Percentiles rank a stretch among this genome's conserved stretches.
Conservation (phyloP, 345 rosid species). For the Turritis glabra region DNA sequence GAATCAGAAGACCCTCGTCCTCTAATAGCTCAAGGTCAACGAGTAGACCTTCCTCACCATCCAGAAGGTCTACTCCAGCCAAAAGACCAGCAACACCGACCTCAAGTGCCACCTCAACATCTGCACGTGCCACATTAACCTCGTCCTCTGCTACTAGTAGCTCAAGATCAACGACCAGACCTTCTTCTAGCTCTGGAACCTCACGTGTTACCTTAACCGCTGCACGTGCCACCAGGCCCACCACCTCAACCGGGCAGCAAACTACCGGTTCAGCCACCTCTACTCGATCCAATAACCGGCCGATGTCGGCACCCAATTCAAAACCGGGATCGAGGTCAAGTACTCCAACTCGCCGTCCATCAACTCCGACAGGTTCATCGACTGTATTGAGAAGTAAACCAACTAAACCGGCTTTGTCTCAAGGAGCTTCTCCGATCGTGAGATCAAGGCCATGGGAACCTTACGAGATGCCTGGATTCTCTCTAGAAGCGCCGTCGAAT, state of each 20-base stretch:
- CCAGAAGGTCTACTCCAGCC: slow-evolving; percentile 34
- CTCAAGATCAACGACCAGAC: slow-evolving; percentile 39
- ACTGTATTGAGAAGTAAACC: slow-evolving; percentile 13
- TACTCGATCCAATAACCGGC: slow-evolving; percentile 42
- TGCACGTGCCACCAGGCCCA: slow-evolving; percentile 1
- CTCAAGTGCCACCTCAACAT: slow-evolving; percentile 20
- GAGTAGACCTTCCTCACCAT: slow-evolving; percentile 55
- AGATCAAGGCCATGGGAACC: slow-evolving; percentile 55
- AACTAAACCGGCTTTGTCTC: slow-evolving; percentile 10
- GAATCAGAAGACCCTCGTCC: slow-evolving; percentile 59
- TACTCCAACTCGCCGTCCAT: slow-evolving; percentile 60
- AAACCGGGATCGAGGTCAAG: slow-evolving; percentile 52
- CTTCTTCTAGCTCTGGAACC: slow-evolving; percentile 38
- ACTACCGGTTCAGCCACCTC: slow-evolving; percentile 50
- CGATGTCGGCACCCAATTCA: slow-evolving; percentile 24
- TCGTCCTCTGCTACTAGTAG: slow-evolving; percentile 3
- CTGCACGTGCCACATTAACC: slow-evolving; percentile 13
- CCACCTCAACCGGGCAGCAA: not conserved
- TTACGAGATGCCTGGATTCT: slow-evolving; percentile 56
- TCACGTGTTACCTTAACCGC: slow-evolving; percentile 31
- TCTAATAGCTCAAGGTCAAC: slow-evolving; percentile 51
- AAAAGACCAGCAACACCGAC: slow-evolving; percentile 25
- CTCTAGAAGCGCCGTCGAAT: slow-evolving; percentile 64
- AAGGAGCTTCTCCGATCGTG: slow-evolving; percentile 48
- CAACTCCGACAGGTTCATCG: slow-evolving; percentile 45